Conservation (phyloP, 139 green algal species). For the Coelastrella sp. region DNA sequence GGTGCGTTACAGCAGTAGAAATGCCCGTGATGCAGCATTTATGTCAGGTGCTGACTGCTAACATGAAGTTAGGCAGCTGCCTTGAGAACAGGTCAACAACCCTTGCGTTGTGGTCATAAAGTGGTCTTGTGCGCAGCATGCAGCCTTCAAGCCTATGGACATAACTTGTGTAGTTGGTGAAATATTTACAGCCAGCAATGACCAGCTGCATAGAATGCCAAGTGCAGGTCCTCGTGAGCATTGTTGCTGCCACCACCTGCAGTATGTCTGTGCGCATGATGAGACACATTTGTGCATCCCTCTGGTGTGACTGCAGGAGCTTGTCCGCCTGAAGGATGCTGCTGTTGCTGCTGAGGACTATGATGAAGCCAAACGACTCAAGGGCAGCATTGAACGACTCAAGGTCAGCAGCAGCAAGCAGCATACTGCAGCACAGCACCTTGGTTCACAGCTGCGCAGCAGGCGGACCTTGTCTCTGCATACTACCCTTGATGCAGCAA, state of each 20-base stretch:
- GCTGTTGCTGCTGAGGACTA: conserved; percentile 93
- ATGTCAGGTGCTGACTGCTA: too few species aligned
- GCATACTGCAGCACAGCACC: not conserved
- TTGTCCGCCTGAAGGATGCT: conserved; percentile 70
- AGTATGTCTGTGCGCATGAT: not conserved
- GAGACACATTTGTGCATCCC: not conserved
- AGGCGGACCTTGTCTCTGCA: too few species aligned
- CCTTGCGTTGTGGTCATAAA: too few species aligned
- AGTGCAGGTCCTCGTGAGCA: not conserved
- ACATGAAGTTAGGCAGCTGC: too few species aligned
- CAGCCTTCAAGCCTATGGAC: too few species aligned
- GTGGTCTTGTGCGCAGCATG: too few species aligned
- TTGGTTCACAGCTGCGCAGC: too few species aligned
- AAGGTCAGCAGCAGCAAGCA: conserved; percentile 49
- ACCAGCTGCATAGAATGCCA: not conserved
- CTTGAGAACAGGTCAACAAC: too few species aligned
- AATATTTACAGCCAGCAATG: too few species aligned
- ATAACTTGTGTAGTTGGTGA: too few species aligned
- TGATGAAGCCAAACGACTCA: conserved; percentile 94
- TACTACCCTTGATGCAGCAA: too few species aligned
- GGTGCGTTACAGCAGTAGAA: not conserved
- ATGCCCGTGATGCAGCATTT: too few species aligned
- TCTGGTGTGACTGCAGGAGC: conserved; percentile 22
- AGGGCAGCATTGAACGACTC: conserved; percentile 74
- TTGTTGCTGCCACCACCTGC: not conserved